Base-by-base conservation (phyloP, 2,329 filamentous ascomycete species). In the Colletotrichum lentis region DNA sequence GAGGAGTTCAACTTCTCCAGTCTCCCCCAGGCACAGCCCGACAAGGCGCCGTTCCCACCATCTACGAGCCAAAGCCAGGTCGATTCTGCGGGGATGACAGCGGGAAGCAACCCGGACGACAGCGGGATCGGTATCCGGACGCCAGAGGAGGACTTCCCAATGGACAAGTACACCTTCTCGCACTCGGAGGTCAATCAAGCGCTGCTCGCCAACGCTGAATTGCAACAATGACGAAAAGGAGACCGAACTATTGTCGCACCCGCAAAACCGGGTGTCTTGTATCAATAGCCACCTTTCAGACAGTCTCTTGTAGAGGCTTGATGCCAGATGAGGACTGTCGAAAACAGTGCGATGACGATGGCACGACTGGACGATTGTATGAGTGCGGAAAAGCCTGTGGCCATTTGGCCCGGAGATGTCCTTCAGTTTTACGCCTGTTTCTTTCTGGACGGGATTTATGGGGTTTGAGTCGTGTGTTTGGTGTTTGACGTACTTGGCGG, bases 71-170 rank as follows among this genome's bases (percentile, higher is more conserved):
- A 81, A 71, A 81, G 79, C 73, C 79, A 86, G 74, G 80, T 81
- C 70, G 74, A 77, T 3, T 76, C 64, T 6, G 71, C 82, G 53
- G 82, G 84, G 27, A 74, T 81, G 66, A 83, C 84, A 65, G 79
- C 80, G 49, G 73, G 73, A 11, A 81, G 77, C 56, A 71, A 69
- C 47, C 67, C 75, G 3, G 91, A 93, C 72, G 91, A 93, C 72
- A 93, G 91, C 73, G 91, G 90, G 1, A 93, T 93, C 69, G 90
- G 90, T 37, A 90, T 93, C 73, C 81, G 87, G 58, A 90, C 88
- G 5, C 88, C 88, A 0, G 88, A 90, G 61, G 88, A 90, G 62
- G 88, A 90, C 31, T 88, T 88, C 54, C 81, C 84, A 1, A 83
- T 87, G 76, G 85, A 86, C 60, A 90, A 90, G 74, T 90, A 85